Conservation (phyloP, 306 rosid species). For the Trifolium pratense region DNA sequence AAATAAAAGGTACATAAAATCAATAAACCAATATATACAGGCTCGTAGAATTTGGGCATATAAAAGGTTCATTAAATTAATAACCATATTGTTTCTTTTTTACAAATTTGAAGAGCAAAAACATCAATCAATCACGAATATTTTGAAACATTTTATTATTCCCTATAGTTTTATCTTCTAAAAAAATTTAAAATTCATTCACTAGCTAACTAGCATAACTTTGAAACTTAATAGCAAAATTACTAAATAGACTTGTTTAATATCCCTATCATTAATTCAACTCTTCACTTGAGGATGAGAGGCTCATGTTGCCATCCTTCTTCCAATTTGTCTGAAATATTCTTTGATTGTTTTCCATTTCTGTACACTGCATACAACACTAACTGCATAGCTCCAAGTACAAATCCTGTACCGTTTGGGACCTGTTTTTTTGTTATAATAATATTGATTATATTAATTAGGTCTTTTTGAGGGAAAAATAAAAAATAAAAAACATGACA, state of each 20-base stretch:
- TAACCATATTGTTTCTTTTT: background rate
- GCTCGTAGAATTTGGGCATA: too few relatives aligned
- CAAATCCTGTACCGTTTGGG: slow-evolving; percentile 48
- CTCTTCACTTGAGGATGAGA: slow-evolving; percentile 17
- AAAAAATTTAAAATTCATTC: background rate
- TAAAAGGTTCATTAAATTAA: too few relatives aligned
- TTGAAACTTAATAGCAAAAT: background rate
- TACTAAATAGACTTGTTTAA: background rate
- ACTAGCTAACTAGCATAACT: background rate
- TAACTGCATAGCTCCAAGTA: slow-evolving; percentile 42
- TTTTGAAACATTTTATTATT: background rate
- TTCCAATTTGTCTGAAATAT: background rate
- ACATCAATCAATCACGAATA: background rate
- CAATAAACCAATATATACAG: too few relatives aligned
- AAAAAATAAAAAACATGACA: too few relatives aligned
- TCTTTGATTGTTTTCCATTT: slow-evolving; percentile 27
- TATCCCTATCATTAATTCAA: background rate
- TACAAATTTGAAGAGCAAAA: slow-evolving; percentile 10
- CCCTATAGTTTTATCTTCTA: background rate
- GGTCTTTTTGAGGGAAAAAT: background rate
- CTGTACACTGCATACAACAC: slow-evolving; percentile 40
- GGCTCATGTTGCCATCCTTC: slow-evolving; percentile 36
- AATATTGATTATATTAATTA: background rate
- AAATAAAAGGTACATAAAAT: too few relatives aligned
- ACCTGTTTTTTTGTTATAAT: slow-evolving; percentile 27